phyloP scores from a whole-genome alignment of 148 eudicot species.

The Linanthus parryae region DNA sequence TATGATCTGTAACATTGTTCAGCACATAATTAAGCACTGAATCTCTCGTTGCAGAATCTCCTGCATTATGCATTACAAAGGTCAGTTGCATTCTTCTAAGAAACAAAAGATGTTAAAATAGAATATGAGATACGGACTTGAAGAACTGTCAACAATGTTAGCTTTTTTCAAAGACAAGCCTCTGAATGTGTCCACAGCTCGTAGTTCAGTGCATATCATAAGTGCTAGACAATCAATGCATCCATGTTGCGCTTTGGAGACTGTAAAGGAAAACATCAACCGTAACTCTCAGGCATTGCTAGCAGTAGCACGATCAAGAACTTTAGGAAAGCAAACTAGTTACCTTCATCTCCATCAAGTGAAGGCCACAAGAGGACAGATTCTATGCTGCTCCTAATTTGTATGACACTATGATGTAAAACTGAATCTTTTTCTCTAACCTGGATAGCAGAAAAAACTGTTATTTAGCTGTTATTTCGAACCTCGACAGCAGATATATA shows the following conservation, averaged over 20 bases:
- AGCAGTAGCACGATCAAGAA: conserved; percentile 2
- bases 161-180: conserved; percentile 18
- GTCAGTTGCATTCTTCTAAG: conserved; percentile 9
- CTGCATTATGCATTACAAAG: conserved; percentile 20
- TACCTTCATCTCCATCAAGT: conserved; percentile 62
- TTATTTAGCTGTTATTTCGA: too few species aligned
- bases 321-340: conserved; percentile 3
- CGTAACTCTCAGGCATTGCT: neutral
- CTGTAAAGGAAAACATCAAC: conserved; percentile 22
- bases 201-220: conserved; percentile 64
- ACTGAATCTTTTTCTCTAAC: conserved; percentile 50
- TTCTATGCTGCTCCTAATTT: conserved; percentile 36
- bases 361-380: conserved; percentile 63
- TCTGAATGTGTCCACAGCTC: conserved; percentile 25
- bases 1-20: conserved; percentile 26
- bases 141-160: neutral
- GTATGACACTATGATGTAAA: conserved; percentile 32
- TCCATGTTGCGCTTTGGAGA: conserved; percentile 79
- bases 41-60: conserved; percentile 17
- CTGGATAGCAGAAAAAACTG: conserved; percentile 17
- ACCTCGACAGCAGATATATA: too few species aligned
- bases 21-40: conserved; percentile 50
- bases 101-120: neutral
- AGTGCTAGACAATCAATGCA: conserved; percentile 83
- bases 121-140: conserved; percentile 5